A percentile compares a stretch with the other conserved stretches of the same genome.
Evolutionary conservation across 805 yeast genomes (phyloP).

Genomic region (Metschnikowia similis): DNA sequence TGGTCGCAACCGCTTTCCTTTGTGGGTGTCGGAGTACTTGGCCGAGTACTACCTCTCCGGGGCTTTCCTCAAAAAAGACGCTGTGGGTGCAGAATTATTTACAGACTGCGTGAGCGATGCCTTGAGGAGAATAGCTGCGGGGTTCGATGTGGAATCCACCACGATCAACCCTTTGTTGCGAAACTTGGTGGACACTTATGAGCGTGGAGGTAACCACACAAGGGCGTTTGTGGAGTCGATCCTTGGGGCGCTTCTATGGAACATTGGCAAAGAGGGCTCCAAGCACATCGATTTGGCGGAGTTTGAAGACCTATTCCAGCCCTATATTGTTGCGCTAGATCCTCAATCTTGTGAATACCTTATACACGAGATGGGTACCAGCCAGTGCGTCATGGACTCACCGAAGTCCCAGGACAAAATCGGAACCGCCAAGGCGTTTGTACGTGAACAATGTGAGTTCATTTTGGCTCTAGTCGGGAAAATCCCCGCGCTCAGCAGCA

Average conservation of each 20-base stretch:
- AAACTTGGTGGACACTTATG: constrained; percentile 17
- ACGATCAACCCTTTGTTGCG: constrained; percentile 7
- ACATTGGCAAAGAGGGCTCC: constrained; percentile 10
- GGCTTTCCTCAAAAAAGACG: not conserved
- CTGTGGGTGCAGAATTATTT: not conserved
- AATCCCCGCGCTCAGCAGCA: constrained; percentile 22
- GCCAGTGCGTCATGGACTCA: no score
- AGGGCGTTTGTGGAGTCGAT: constrained; percentile 31
- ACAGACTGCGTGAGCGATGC: constrained; percentile 1
- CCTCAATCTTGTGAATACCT: constrained; percentile 31
- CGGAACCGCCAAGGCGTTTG: constrained; percentile 13
- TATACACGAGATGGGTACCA: constrained; percentile 12
- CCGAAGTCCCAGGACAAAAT: not conserved
- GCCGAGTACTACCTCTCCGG: constrained; percentile 13
- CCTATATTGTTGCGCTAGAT: constrained; percentile 29
- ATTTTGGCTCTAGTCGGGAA: constrained; percentile 32
- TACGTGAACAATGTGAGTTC: constrained; percentile 27
- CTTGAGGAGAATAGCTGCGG: not conserved
- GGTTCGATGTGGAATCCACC: not conserved
- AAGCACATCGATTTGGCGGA: constrained; percentile 21
- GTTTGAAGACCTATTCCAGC: constrained; percentile 11
- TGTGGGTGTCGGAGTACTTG: constrained; percentile 14
- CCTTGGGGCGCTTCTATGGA: constrained; percentile 34
- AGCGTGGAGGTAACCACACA: constrained; percentile 4
- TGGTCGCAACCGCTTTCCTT: not conserved